A percentile compares a stretch with the other conserved stretches of the same genome.
phyloP scores from a whole-genome alignment of 2,329 filamentous ascomycete species.

The Claviceps purpurea region DNA sequence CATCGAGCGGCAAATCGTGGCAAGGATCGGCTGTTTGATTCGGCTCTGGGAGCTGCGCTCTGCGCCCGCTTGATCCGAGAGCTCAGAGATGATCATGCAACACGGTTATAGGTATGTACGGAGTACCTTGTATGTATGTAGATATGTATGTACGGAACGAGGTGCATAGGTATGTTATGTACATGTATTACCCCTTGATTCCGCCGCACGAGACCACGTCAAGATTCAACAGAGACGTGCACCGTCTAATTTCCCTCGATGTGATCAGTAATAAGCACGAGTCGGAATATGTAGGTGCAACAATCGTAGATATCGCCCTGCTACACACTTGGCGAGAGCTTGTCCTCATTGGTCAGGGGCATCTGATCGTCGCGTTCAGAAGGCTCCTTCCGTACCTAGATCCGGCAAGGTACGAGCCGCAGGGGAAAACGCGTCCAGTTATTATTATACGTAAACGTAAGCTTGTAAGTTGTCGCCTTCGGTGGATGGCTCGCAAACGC shows the following conservation, averaged over 20 bases:
- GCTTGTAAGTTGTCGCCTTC: too few relatives aligned
- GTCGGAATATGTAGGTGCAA: background rate
- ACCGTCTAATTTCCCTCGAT: background rate
- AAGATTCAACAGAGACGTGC: background rate
- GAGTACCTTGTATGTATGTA: background rate
- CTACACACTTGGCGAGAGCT: background rate
- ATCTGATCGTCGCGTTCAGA: background rate
- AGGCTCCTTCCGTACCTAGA: background rate
- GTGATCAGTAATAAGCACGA: background rate
- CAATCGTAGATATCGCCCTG: background rate
- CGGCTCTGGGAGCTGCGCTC: background rate
- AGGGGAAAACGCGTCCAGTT: too few relatives aligned
- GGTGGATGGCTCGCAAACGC: background rate
- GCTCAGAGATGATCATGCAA: background rate
- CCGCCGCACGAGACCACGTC: background rate
- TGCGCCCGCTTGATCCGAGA: background rate
- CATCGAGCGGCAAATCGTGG: background rate
- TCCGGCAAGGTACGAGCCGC: too few relatives aligned
- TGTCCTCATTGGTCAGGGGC: background rate
- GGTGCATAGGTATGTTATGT: background rate
- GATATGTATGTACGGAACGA: background rate
- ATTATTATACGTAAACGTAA: too few relatives aligned
- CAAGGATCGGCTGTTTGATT: background rate
- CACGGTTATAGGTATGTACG: background rate
- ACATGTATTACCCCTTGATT: background rate